A percentile compares a stretch with the other conserved stretches of the same genome.
These are phyloP conservation scores for Lodderomyces parapsilosis DNA, from an alignment of 1,139 yeast species.

Conservation along the genomic window DNA sequence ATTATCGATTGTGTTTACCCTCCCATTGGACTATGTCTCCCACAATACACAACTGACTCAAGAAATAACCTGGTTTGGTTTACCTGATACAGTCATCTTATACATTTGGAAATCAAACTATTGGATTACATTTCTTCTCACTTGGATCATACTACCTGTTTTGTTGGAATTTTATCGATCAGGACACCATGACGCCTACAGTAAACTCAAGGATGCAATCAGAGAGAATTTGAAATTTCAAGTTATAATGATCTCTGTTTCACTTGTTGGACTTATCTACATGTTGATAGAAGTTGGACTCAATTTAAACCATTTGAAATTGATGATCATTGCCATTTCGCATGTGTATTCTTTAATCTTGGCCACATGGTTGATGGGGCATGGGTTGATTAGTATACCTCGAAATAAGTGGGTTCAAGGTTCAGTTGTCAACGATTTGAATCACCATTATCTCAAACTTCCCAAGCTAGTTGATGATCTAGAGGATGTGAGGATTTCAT, in stretches of 20 bases:
- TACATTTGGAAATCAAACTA: constrained; percentile 71
- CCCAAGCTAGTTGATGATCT: constrained; percentile 59
- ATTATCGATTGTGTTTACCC: constrained; percentile 36
- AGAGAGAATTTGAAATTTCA: constrained; percentile 61
- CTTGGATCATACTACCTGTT: constrained; percentile 73
- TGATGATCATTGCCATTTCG: constrained; percentile 70
- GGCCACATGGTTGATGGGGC: constrained; percentile 84
- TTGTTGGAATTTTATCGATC: constrained; percentile 72
- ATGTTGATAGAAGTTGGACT: constrained; percentile 62
- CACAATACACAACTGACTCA: constrained; percentile 22
- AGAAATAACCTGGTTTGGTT: constrained; percentile 22
- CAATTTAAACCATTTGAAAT: constrained; percentile 55
- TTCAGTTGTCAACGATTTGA: constrained; percentile 34
- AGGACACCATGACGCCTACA: constrained; percentile 55
- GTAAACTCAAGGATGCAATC: constrained; percentile 56
- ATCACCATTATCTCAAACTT: constrained; percentile 50
- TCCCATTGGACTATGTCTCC: constrained; percentile 43
- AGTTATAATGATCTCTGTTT: constrained; percentile 51
- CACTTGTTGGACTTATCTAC: constrained; percentile 57
- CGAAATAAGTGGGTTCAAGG: constrained; percentile 56
- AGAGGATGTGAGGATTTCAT: constrained; percentile 63
- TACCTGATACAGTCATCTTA: constrained; percentile 47
- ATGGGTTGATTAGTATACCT: constrained; percentile 72
- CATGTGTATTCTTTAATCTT: constrained; percentile 76
- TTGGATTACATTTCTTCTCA: constrained; percentile 75